Conservation (phyloP, 2,329 filamentous ascomycete species). For the Fusarium nygamai region DNA sequence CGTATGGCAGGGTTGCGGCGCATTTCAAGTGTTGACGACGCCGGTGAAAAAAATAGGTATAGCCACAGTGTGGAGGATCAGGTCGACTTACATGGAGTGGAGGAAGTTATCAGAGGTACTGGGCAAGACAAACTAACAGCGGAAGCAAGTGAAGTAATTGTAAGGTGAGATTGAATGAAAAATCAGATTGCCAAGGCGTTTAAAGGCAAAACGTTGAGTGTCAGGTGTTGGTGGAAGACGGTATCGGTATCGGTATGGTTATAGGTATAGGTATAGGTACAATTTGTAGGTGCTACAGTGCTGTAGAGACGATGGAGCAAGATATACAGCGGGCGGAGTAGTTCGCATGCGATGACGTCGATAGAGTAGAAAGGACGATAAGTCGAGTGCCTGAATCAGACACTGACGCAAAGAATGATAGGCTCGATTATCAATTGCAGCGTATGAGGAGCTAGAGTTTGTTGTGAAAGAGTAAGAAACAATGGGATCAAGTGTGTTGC, state of each 20-base stretch:
- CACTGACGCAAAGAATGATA: constrained; percentile 4
- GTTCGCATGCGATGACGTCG: constrained; percentile 35
- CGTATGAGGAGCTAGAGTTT: constrained; percentile 22
- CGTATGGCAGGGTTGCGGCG: constrained; percentile 33
- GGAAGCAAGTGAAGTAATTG: constrained; percentile 15
- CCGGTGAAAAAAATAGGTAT: constrained; percentile 27
- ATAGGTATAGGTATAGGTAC: constrained; percentile 3
- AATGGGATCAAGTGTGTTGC: constrained; percentile 20
- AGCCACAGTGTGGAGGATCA: constrained; percentile 23
- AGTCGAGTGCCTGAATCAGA: constrained; percentile 6
- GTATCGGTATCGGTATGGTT: constrained; percentile 17
- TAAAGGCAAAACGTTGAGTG: constrained; percentile 35
- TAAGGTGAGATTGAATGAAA: constrained; percentile 22
- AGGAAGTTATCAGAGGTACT: neutral
- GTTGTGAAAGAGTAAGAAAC: constrained; percentile 32
- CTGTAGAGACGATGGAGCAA: neutral
- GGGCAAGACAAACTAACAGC: constrained; percentile 23
- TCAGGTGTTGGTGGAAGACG: constrained; percentile 28
- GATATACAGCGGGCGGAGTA: constrained; percentile 6
- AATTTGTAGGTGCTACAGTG: constrained; percentile 1
- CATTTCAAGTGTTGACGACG: constrained; percentile 29
- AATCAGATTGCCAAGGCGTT: constrained; percentile 38
- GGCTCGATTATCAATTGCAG: constrained; percentile 16
- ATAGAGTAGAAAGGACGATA: constrained; percentile 2
- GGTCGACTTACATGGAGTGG: neutral